phyloP scores from a whole-genome alignment of 108 stramenopile species.

The Skeletonema marinoi region DNA sequence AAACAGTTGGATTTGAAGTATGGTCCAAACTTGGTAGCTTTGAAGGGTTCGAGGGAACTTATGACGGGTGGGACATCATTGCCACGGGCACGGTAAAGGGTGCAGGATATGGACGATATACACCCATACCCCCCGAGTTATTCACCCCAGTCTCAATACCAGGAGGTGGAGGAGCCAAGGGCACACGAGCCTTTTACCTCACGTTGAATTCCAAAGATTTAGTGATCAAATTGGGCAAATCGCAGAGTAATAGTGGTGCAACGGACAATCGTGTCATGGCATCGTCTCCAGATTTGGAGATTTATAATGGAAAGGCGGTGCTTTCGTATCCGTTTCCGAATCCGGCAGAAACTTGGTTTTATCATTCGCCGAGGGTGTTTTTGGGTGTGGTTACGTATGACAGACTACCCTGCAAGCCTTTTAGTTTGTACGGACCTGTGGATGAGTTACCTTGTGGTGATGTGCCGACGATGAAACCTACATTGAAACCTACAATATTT shows the following conservation, averaged over 20 bases:
- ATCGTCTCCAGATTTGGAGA: constrained; percentile 12
- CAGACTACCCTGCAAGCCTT: constrained; percentile 30
- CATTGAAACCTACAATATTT: background rate
- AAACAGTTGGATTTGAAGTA: background rate
- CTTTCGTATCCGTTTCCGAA: constrained; percentile 10
- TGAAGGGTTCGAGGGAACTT: background rate
- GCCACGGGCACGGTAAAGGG: background rate
- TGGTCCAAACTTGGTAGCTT: background rate
- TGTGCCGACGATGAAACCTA: constrained; percentile 18
- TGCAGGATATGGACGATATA: background rate
- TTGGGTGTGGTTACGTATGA: constrained; percentile 17
- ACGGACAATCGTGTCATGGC: constrained; percentile 7
- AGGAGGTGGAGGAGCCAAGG: constrained; percentile 3
- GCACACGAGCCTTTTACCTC: constrained; percentile 24
- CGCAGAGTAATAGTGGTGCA: background rate
- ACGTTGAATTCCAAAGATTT: constrained; percentile 15
- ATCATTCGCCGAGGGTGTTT: background rate
- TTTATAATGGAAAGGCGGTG: constrained; percentile 16
- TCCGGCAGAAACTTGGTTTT: background rate
- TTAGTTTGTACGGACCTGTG: constrained; percentile 10
- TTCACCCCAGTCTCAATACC: background rate
- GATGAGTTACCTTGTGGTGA: constrained; percentile 24
- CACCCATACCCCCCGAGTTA: background rate
- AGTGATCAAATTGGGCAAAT: background rate
- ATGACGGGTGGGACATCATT: background rate